Base-by-base conservation (phyloP, 1,139 yeast genomes). In the Sugiyamaella xylanicola region DNA sequence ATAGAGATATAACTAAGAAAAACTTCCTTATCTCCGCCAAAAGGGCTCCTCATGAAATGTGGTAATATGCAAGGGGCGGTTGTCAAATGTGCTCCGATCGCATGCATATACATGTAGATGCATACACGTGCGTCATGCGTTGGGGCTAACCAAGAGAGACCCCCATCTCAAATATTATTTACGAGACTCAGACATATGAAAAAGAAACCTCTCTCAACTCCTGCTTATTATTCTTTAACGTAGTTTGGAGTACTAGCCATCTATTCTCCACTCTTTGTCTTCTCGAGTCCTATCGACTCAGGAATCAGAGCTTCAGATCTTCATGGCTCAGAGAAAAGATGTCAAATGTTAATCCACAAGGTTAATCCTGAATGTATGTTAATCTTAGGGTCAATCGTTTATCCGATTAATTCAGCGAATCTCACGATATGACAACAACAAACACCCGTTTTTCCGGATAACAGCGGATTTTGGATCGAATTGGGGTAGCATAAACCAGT, bases 11-110 rank as follows among this genome's bases (percentile, higher is more conserved):
- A n/a, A n/a, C n/a, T n/a, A n/a, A n/a, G n/a, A n/a, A n/a, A n/a
- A n/a, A n/a, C n/a, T n/a, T n/a, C n/a, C n/a, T n/a, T n/a, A n/a
- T n/a, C n/a, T n/a, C n/a, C n/a, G n/a, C n/a, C n/a, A n/a, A n/a
- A n/a, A n/a, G n/a, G n/a, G n/a, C n/a, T n/a, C n/a, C n/a, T n/a
- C n/a, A n/a, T n/a, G n/a, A n/a, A n/a, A n/a, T n/a, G n/a, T n/a
- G n/a, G n/a, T n/a, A n/a, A n/a, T n/a, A n/a, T n/a, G 37, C 37
- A 32, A 32, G 37, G 37, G 37, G 37, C 37, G 37, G 15, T 11
- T 32, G 37, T 32, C 37, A 32, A 32, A 32, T 4, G 15, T 9
- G 9, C 9, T 25, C 15, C 37, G 37, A 32, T 32, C 37, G 37
- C 37, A 32, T 32, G 15, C 37, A 32, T 11, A n/a, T 32, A 32